Evolutionary conservation across 2,329 filamentous ascomycete genomes (phyloP).

Genomic region (Paracoccidioides brasiliensis): DNA sequence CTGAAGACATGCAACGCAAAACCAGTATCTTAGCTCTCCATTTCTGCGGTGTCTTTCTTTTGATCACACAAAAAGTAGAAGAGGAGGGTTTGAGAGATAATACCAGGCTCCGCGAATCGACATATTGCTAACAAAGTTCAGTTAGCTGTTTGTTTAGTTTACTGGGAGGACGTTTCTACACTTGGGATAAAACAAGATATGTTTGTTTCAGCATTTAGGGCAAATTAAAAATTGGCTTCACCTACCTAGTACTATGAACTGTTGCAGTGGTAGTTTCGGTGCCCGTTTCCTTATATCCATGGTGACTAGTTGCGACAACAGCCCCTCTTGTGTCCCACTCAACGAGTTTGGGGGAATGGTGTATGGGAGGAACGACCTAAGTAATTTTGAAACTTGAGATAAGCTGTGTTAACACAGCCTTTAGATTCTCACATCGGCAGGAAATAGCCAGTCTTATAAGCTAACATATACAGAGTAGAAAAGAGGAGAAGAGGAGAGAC

Average conservation of each 20-base stretch:
- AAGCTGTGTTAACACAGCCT: too few species aligned
- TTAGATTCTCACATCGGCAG: too few species aligned
- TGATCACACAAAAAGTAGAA: background rate
- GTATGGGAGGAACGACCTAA: too few species aligned
- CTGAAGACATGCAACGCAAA: constrained; percentile 12
- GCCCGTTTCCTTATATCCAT: constrained; percentile 3
- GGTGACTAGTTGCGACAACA: background rate
- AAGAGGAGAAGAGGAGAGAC: too few species aligned
- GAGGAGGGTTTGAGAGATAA: constrained; percentile 26
- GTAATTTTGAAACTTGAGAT: too few species aligned
- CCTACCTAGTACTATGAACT: constrained; percentile 65
- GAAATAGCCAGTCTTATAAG: too few species aligned
- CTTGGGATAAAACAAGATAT: background rate
- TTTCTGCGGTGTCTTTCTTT: background rate
- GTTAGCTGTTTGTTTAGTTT: constrained; percentile 16
- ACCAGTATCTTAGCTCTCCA: constrained; percentile 8
- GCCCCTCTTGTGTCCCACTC: background rate
- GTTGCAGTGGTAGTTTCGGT: constrained; percentile 59
- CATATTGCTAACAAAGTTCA: constrained; percentile 47
- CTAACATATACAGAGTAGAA: too few species aligned
- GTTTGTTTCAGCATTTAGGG: background rate
- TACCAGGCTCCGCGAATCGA: constrained; percentile 59
- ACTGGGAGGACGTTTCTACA: background rate
- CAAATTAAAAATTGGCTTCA: background rate
- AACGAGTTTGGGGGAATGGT: too few species aligned